Conservation (phyloP, 164 flowering plant species). For the Vitis labrusca region DNA sequence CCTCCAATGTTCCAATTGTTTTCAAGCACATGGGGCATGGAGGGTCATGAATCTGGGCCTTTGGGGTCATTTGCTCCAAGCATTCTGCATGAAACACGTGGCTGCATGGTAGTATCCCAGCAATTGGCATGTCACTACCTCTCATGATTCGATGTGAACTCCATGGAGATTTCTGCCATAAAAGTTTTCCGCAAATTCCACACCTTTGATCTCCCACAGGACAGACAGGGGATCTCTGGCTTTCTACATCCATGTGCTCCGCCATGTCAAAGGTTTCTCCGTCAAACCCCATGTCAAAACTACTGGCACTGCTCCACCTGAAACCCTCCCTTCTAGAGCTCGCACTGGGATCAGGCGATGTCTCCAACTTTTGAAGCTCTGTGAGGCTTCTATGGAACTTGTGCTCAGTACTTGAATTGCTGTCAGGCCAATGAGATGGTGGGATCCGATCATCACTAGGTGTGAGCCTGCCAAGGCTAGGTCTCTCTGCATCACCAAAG, state of each 20-base stretch:
- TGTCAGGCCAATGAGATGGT: slow-evolving; percentile 30
- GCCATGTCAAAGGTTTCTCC: slow-evolving; percentile 34
- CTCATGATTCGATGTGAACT: slow-evolving; percentile 43
- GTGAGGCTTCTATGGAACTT: slow-evolving; percentile 37
- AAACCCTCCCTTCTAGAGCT: slow-evolving; percentile 50
- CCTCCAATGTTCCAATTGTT: slow-evolving; percentile 17
- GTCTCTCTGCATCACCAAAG: slow-evolving; percentile 21
- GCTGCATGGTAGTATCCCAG: slow-evolving; percentile 48
- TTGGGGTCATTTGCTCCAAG: slow-evolving; percentile 49
- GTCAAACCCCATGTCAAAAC: slow-evolving; percentile 42
- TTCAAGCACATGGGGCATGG: slow-evolving; percentile 50
- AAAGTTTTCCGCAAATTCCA: slow-evolving; percentile 39
- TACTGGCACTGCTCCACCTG: slow-evolving; percentile 53
- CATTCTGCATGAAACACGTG: slow-evolving; percentile 62
- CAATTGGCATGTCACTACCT: slow-evolving; percentile 46
- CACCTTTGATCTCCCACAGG: slow-evolving; percentile 33
- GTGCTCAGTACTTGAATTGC: slow-evolving; percentile 21
- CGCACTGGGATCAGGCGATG: slow-evolving; percentile 38
- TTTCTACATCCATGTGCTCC: slow-evolving; percentile 25
- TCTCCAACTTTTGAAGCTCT: slow-evolving; percentile 36
- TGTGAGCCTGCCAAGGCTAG: slow-evolving; percentile 27
- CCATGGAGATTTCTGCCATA: slow-evolving; percentile 52
- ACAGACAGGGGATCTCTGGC: slow-evolving; percentile 16
- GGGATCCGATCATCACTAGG: slow-evolving; percentile 28
- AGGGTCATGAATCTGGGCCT: slow-evolving; percentile 43